These are phyloP conservation scores for Metschnikowia similis DNA, from an alignment of 805 yeast species.

Conservation along the genomic window DNA sequence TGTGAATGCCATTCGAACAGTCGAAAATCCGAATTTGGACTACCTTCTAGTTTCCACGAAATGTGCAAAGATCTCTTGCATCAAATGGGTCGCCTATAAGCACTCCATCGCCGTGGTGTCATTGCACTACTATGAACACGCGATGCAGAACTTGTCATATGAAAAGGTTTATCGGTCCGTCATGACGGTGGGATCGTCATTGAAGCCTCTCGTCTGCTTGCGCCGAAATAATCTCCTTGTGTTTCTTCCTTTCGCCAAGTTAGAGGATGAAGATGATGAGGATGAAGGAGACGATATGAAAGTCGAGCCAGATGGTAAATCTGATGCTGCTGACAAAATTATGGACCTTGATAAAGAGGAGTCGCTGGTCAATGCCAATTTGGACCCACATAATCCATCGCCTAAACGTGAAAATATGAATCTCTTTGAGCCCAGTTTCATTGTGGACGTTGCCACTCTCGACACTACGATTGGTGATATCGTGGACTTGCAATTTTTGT, in stretches of 20 bases:
- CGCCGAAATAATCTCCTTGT: conserved; percentile 67
- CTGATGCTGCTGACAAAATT: neutral
- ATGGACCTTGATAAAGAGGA: neutral
- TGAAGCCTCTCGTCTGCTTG: conserved; percentile 48
- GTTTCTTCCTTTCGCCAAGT: conserved; percentile 58
- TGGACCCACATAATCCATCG: neutral
- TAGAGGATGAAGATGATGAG: conserved; percentile 38
- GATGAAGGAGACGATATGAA: conserved; percentile 32
- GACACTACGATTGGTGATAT: conserved; percentile 58
- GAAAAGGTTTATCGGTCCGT: conserved; percentile 40
- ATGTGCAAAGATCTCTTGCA: conserved; percentile 70
- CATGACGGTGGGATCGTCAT: conserved; percentile 59
- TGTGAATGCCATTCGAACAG: conserved; percentile 46
- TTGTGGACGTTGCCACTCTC: conserved; percentile 54
- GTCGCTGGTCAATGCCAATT: neutral
- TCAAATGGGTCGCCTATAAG: conserved; percentile 61
- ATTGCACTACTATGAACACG: conserved; percentile 80
- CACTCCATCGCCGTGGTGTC: conserved; percentile 66
- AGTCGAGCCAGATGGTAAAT: conserved; percentile 4
- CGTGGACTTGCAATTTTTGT: conserved; percentile 65
- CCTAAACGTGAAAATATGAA: conserved; percentile 2
- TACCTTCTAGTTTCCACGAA: conserved; percentile 63
- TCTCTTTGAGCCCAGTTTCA: conserved; percentile 51
- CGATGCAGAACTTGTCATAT: conserved; percentile 47
- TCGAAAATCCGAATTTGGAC: conserved; percentile 48